Conservation (phyloP, 495 filamentous ascomycete species). For the Podospora pseudocomata region DNA sequence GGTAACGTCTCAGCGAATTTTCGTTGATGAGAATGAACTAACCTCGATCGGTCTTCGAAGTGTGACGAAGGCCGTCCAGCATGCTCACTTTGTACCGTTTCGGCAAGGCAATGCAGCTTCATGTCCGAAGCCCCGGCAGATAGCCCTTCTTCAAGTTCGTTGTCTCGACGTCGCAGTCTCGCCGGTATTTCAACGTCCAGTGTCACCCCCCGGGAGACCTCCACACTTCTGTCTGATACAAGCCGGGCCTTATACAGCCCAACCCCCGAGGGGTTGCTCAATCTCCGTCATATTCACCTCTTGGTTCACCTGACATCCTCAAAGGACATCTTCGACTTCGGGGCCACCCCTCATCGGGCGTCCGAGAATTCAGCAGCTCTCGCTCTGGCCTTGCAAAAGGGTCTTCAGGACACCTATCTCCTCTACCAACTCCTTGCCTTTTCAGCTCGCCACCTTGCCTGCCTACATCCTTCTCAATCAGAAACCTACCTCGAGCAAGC, state of each 20-base stretch:
- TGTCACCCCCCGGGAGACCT: neutral
- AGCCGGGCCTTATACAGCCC: neutral
- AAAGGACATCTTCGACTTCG: neutral
- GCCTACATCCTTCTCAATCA: neutral
- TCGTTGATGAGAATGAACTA: neutral
- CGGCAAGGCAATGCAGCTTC: neutral
- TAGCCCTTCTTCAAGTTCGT: neutral
- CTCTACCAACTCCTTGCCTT: neutral
- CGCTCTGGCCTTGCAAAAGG: neutral
- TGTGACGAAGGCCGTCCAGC: constrained; percentile 2
- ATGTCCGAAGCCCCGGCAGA: neutral
- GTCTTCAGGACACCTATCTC: neutral
- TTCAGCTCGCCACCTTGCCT: neutral
- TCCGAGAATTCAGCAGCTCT: neutral
- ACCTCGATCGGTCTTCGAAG: neutral
- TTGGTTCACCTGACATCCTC: neutral
- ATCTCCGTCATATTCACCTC: neutral
- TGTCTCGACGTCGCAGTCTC: neutral
- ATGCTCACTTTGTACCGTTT: neutral
- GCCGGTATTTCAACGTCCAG: neutral
- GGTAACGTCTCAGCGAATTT: neutral
- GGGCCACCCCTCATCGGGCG: neutral
- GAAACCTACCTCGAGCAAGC: neutral
- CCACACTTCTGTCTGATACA: neutral
- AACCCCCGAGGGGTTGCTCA: neutral